Evolutionary conservation across 805 yeast genomes (phyloP).

Genomic region (Yarrowia sp.): DNA sequence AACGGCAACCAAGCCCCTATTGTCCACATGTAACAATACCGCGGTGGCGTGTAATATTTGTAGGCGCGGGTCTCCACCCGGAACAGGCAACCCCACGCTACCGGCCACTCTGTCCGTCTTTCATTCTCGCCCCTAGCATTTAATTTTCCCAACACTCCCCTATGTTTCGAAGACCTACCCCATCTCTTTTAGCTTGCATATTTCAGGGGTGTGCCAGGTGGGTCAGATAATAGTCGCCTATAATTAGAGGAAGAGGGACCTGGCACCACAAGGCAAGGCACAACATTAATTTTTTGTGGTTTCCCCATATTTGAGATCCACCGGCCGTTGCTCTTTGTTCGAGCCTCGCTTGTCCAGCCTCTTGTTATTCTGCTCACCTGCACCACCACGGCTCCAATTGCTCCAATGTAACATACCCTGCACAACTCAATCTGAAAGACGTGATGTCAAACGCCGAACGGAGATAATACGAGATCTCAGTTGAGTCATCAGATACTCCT

Average conservation of each 20-base stretch:
- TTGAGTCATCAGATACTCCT: too few relatives aligned
- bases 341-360: not conserved
- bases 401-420: not conserved
- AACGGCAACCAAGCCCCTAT: slow-evolving; percentile 2
- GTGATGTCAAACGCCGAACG: too few relatives aligned
- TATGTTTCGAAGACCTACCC: not conserved
- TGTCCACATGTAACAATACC: not conserved
- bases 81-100: not conserved
- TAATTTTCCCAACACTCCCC: not conserved
- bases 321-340: too few relatives aligned
- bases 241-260: too few relatives aligned
- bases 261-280: too few relatives aligned
- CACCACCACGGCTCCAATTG: slow-evolving; percentile 10
- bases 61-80: not conserved
- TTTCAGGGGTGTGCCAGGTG: slow-evolving; percentile 15
- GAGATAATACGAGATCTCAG: too few relatives aligned
- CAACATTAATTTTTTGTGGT: not conserved
- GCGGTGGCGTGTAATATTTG: too few relatives aligned
- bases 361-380: slow-evolving; percentile 5
- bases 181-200: slow-evolving; percentile 14
- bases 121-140: too few relatives aligned
- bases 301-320: too few relatives aligned
- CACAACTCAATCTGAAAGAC: slow-evolving; percentile 8
- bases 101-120: too few relatives aligned
- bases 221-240: not conserved